A percentile compares a stretch with the other conserved stretches of the same genome.
Evolutionary conservation across 495 filamentous ascomycete genomes (phyloP).

Genomic region (Usnea hakonensis): DNA sequence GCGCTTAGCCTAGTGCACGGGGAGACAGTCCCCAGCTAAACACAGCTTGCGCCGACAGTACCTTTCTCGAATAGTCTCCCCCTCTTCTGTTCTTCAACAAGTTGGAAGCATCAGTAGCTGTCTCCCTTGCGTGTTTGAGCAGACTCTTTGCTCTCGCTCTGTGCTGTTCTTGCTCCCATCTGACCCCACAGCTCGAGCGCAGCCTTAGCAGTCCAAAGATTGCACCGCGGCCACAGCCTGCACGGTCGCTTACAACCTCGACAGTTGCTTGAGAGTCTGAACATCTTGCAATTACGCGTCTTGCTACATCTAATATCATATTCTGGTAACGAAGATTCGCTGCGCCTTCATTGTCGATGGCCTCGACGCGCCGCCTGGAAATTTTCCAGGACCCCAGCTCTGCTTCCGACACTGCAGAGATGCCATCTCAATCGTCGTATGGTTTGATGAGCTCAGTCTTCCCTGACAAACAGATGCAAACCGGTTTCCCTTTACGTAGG

Average conservation of each 20-base stretch:
- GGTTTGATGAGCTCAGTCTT: conserved; percentile 28
- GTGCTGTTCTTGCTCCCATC: not conserved
- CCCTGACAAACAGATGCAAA: conserved; percentile 36
- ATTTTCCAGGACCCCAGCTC: conserved; percentile 56
- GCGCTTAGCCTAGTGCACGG: not conserved
- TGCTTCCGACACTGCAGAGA: conserved; percentile 39
- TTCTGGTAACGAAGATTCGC: not conserved
- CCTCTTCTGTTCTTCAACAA: not conserved
- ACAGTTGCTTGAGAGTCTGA: not conserved
- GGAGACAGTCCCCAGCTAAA: not conserved
- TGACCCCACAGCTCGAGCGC: not conserved
- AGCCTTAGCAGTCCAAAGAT: not conserved
- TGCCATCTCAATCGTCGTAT: conserved; percentile 42
- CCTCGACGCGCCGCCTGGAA: conserved; percentile 59
- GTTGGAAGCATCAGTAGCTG: not conserved
- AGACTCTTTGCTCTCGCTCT: not conserved
- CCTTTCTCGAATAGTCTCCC: not conserved
- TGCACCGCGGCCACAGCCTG: conserved; percentile 1
- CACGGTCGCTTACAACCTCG: conserved; percentile 5
- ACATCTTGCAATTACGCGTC: conserved; percentile 16
- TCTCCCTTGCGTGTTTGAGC: not conserved
- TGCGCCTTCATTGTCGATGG: conserved; percentile 35
- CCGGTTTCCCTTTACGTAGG: conserved; percentile 21
- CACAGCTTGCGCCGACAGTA: not conserved
- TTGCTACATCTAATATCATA: not conserved